Base-by-base conservation (phyloP, 371 early-diverging fungal genomes). In the Dinochytrium kinnereticum region DNA sequence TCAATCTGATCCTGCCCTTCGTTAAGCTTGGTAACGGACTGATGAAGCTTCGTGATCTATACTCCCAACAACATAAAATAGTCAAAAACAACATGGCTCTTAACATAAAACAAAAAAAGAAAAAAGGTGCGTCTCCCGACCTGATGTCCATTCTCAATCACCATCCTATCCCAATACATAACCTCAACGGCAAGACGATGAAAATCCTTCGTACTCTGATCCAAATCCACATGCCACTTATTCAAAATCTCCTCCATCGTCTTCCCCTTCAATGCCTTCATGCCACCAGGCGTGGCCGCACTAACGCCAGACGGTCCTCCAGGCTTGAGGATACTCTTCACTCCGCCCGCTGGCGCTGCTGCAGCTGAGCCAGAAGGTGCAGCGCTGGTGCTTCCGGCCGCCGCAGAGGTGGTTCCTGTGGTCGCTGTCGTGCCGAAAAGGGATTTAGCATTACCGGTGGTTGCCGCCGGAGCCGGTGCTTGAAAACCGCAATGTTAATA, bases 161-260 rank as follows among this genome's bases (percentile, higher is more conserved):
- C 79, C 73, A 88, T 87, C 37, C 89, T 88, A 84, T 97, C 97
- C 94, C 93, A 93, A 57, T 91, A 86, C 50, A 89, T 86, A n/a
- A 96, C 91, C 72, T 93, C 90, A 68, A 82, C 85, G 0, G 96
- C 96, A 81, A 94, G 93, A 33, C 86, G 86, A 69, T 94, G 95
- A 86, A 97, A 97, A 44, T 93, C 91, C 21, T 87, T 86, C 0
- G 94, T 91, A 68, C 91, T 90, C 59, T 82, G 84, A 40, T 92
- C 90, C 57, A 97, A 83, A 74, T 96, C 94, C 37, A 83, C 83
- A 21, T 91, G 92, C 95, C 96, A 97, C 75, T 89, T 85, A 64
- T 92, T 91, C 59, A 95, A 81, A 44, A 97, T 92, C 70, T 95
- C 95, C 73, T 94, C 95, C 86, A 97, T 88, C 13, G 91, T 90